Evolutionary conservation across 2,329 filamentous ascomycete genomes (phyloP).

Genomic region (Sarocladiaceae sp.): DNA sequence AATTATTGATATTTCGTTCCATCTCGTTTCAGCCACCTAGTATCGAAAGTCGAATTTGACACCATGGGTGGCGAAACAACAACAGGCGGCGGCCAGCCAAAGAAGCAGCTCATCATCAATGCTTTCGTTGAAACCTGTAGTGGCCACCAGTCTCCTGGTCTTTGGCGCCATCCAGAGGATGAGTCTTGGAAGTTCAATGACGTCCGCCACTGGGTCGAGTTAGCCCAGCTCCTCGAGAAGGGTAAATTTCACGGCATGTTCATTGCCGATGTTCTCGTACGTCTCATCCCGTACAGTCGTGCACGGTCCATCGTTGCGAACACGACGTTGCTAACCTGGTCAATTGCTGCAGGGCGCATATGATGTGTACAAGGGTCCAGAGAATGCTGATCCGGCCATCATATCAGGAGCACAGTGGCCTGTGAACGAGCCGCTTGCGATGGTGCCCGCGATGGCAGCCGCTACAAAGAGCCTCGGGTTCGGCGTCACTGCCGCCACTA

Average conservation of each 20-base stretch:
- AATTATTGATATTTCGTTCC: too few relatives aligned
- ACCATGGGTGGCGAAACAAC: neutral
- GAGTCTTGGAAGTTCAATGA: slow-evolving; percentile 58
- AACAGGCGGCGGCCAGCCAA: slow-evolving; percentile 13
- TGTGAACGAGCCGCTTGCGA: slow-evolving; percentile 61
- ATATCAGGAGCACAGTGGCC: slow-evolving; percentile 64
- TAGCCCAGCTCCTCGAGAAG: slow-evolving; percentile 54
- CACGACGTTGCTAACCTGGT: slow-evolving; percentile 10
- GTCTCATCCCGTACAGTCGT: slow-evolving; percentile 8
- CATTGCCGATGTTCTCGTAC: slow-evolving; percentile 54
- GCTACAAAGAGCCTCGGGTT: slow-evolving; percentile 64
- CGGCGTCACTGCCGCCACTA: slow-evolving; percentile 63
- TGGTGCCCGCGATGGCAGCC: slow-evolving; percentile 64
- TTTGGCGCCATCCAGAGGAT: slow-evolving; percentile 60
- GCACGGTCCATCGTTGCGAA: neutral
- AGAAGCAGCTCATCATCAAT: slow-evolving; percentile 38
- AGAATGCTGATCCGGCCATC: slow-evolving; percentile 48
- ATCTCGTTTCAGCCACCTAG: too few relatives aligned
- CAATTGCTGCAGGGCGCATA: slow-evolving; percentile 45
- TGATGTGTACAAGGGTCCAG: slow-evolving; percentile 62
- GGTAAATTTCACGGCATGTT: slow-evolving; percentile 52
- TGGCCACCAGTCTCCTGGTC: slow-evolving; percentile 42
- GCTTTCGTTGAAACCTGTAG: slow-evolving; percentile 32
- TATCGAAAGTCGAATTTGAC: too few relatives aligned
- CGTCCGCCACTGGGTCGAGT: slow-evolving; percentile 54